Evolutionary conservation across 176 grass and related monocot species (phyloP).

Genomic region (Paspalum vaginatum): DNA sequence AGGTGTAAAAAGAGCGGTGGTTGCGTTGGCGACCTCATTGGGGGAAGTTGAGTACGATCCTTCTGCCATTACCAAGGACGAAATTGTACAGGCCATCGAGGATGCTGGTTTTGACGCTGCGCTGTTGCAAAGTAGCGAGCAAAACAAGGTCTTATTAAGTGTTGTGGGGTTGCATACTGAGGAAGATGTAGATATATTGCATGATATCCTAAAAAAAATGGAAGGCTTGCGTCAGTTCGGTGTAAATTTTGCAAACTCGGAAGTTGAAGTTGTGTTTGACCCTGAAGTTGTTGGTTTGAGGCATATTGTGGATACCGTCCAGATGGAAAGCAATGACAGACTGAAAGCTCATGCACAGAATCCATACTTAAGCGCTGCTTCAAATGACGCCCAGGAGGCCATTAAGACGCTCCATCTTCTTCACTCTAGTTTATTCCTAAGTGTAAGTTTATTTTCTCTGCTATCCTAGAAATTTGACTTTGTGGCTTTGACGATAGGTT

Average conservation of each 20-base stretch:
- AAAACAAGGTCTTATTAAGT: constrained; percentile 73
- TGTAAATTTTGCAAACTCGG: constrained; percentile 61
- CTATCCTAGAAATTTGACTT: constrained; percentile 38
- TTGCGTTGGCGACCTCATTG: constrained; percentile 82
- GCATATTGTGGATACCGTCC: constrained; percentile 72
- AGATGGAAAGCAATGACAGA: constrained; percentile 65
- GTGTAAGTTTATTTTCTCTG: constrained; percentile 65
- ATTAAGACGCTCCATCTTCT: constrained; percentile 82
- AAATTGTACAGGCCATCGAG: constrained; percentile 83
- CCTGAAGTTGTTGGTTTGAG: constrained; percentile 80
- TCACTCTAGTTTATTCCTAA: constrained; percentile 74
- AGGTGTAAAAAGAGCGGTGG: constrained; percentile 80
- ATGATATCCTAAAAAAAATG: constrained; percentile 59
- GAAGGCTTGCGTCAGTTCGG: constrained; percentile 67
- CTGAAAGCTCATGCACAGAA: constrained; percentile 67
- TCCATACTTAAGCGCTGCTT: constrained; percentile 68
- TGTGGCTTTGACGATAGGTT: not conserved
- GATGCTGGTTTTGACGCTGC: constrained; percentile 92
- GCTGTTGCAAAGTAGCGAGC: constrained; percentile 77
- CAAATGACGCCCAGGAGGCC: constrained; percentile 78
- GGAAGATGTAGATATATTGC: constrained; percentile 59
- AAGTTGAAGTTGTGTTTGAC: constrained; percentile 85
- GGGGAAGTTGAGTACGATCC: constrained; percentile 84
- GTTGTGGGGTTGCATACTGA: constrained; percentile 55
- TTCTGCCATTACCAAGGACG: constrained; percentile 69